These are phyloP conservation scores for Termitomyces sp. DNA, from an alignment of 768 basidiomycete genomes.

Conservation along the genomic window DNA sequence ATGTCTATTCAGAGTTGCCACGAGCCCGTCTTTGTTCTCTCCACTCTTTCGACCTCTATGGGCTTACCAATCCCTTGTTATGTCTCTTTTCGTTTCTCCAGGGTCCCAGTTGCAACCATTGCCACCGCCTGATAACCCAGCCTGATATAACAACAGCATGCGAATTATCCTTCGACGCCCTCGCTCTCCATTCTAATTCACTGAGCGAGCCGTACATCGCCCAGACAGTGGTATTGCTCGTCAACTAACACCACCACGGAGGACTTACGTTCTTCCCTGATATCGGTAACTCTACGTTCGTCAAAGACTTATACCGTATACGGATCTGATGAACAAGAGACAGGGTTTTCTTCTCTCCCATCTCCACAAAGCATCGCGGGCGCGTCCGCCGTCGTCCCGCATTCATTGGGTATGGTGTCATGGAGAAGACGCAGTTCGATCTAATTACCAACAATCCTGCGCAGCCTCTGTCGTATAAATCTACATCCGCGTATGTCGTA, in stretches of 20 bases:
- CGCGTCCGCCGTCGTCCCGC: constrained; percentile 16
- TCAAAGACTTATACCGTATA: constrained; percentile 11
- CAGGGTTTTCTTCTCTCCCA: constrained; percentile 12
- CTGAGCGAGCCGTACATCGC: constrained; percentile 31
- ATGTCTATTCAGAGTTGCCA: constrained; percentile 9
- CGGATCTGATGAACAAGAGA: constrained; percentile 14
- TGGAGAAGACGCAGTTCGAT: neutral
- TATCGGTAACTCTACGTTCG: constrained; percentile 12
- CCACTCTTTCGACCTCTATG: constrained; percentile 7
- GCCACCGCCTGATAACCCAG: constrained; percentile 31
- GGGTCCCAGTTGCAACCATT: constrained; percentile 32
- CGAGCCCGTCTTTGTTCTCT: constrained; percentile 6
- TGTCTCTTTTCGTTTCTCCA: constrained; percentile 22
- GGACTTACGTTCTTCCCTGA: constrained; percentile 26
- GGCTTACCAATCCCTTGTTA: constrained; percentile 9
- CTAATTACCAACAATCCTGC: neutral
- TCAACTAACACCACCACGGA: constrained; percentile 19
- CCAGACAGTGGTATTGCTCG: constrained; percentile 22
- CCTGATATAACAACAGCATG: constrained; percentile 24
- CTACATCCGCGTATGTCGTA: constrained; percentile 44
- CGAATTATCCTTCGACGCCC: constrained; percentile 25
- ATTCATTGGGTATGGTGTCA: neutral
- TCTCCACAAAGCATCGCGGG: constrained; percentile 1
- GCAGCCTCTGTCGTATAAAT: constrained; percentile 15
- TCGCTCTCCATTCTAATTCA: constrained; percentile 28